Base-by-base conservation (phyloP, 208 protist species). In the Zelonia costaricensis region DNA sequence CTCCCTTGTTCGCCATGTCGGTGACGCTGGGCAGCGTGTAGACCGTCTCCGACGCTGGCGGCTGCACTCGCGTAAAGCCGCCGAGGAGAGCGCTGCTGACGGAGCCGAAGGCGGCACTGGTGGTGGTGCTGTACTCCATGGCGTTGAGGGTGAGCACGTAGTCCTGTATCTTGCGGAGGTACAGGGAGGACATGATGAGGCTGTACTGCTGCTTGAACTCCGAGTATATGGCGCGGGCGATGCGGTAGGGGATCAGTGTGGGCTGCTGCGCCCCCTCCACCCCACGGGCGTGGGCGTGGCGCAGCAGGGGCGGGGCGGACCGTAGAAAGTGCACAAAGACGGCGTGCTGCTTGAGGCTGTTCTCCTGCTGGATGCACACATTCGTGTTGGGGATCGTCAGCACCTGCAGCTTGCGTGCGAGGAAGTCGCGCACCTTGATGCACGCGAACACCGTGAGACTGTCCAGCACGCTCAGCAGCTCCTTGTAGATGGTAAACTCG, bases 321-420 rank as follows among this genome's bases (percentile, higher is more conserved):
- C 77, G 75, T 23, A 95, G 70, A 42, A 95, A 92, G 52, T 90
- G 79, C 28, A 92, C 81, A 62, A 80, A 95, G 45, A 88, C 83
- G 1, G 83, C 53, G 40, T 74, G 56, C 35, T 76, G 78, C 68
- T 83, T 84, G 20, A 95, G 60, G 2, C 69, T 73, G 57, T 95
- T 80, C 30, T 91, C 85, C 43, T 95, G 89, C 57, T 91, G 89
- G 30, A 95, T 91, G 47, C 74, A 91, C 4, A 92, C 69, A 42
- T 95, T 95, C 22, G 89, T 95, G 66, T 92, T 89, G 39, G 68
- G 72, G 12, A 76, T 61, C 10, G 73, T 80, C 42, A 95, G 57
- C 31, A 86, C 56, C 3, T 52, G 45, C 46, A 95, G 66, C 69
- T 92, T 92, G 44, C 81, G 79, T 1, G 78, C 76, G 16, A 95